Evolutionary conservation across 2,329 filamentous ascomycete species (phyloP), one percentile per base, ranked within the genome.

Genomic region (Cytospora paraplurivora): DNA sequence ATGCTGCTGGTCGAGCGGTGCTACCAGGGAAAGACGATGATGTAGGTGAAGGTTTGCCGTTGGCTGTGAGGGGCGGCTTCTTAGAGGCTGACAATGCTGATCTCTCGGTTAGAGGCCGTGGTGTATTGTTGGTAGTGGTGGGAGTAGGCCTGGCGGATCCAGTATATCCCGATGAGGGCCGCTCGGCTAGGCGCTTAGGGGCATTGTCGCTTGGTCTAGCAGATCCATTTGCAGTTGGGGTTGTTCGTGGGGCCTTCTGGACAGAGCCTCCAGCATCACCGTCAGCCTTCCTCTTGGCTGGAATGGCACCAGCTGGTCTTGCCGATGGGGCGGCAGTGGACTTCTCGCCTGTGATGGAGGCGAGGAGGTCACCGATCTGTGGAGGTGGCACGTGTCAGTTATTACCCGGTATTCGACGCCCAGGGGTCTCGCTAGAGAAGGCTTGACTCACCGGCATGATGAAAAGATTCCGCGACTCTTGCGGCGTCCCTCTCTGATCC

Each of bases 271-370:
- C 74, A 35, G 81, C 71, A 62, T 85, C 81, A 64, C 82, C 78
- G 41, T 83, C 81, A 56, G 84, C 82, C 71, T 88, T 88, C 67
- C 86, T 81, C 74, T 88, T 88, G 17, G 76, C 68, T 51, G 67
- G 63, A 17, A 51, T 33, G 27, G 57, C 62, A 50, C 61, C 64
- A 35, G 44, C 41, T 19, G 57, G 50, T 58, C 50, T 63, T 27
- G 53, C 33, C 32, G 57, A 11, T 44, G 51, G 34, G 55, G 72
- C 67, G 17, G 72, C 66, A 17, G 76, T 63, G 69, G 79, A 75
- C 71, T 81, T 79, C 67, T 81, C 80, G 71, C 85, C 86, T 67
- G 79, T 84, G 68, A 89, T 88, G 72, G 85, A 82, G 68, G 85
- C 86, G 38, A 86, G 78, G n/a, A 86, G 76, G 67, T 86, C 83